Evolutionary conservation across 2,329 filamentous ascomycete species (phyloP).

Genomic region (Alternaria postmessia): DNA sequence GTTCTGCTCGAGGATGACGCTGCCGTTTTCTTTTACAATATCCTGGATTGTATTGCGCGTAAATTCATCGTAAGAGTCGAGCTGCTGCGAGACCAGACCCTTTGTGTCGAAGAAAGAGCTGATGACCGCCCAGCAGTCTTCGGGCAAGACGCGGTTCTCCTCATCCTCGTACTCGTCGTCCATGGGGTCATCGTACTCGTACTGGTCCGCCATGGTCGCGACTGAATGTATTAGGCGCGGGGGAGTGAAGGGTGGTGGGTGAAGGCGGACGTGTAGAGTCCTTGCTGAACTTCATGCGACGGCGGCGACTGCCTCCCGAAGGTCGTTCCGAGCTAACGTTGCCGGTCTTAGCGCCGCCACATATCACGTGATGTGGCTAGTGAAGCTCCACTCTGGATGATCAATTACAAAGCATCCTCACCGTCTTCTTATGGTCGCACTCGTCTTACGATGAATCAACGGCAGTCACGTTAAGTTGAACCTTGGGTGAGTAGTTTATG

Average conservation of each 20-base stretch:
- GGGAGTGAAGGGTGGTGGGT: slow-evolving; percentile 11
- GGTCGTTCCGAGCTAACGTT: slow-evolving; percentile 15
- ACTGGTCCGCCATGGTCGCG: slow-evolving; percentile 58
- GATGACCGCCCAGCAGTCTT: slow-evolving; percentile 99
- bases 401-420: not conserved
- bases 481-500: not conserved
- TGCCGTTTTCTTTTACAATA: slow-evolving; percentile 89
- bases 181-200: slow-evolving; percentile 4
- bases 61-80: slow-evolving; percentile 98
- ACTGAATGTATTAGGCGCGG: slow-evolving; percentile 12
- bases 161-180: slow-evolving; percentile 69
- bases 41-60: slow-evolving; percentile 93
- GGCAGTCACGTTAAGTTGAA: not conserved
- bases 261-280: slow-evolving; percentile 23
- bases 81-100: slow-evolving; percentile 94
- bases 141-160: slow-evolving; percentile 77
- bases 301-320: slow-evolving; percentile 37
- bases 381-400: not conserved
- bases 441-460: not conserved
- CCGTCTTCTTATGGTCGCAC: not conserved
- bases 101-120: slow-evolving; percentile 96
- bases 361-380: not conserved
- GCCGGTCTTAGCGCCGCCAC: slow-evolving; percentile 1
- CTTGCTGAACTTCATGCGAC: slow-evolving; percentile 33
- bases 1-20: slow-evolving; percentile 92